Evolutionary conservation across 2,329 filamentous ascomycete genomes (phyloP), one percentile per base, ranked within the genome.

Genomic region (Aureobasidium sp.): DNA sequence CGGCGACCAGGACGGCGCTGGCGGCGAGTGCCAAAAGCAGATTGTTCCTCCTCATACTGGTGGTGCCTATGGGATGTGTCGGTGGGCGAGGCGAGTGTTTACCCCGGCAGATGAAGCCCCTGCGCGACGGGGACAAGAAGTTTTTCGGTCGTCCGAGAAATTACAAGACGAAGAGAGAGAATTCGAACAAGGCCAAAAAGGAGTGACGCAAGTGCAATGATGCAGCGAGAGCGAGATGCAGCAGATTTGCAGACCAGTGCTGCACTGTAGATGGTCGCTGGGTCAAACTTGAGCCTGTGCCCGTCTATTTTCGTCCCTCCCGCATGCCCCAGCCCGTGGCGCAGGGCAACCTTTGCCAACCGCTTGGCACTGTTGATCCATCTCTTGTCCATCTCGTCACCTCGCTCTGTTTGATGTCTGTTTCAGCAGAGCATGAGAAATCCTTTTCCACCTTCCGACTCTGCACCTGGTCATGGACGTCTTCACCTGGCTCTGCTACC

Each of bases 401-500:
- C 6, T 22, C 31, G 5, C 20, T 27, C 5, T 25, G 39, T 44
- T 29, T 45, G n/a, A 45, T 17, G 11, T 57, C 27, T 22, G 41
- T 45, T 45, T 57, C 29, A 45, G 34, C 57, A 45, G 57, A 60
- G 44, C 57, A 68, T 75, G 62, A 75, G 75, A 65, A 91, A 87
- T n/a, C 90, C 91, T 9, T 96, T 95, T 71, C 85, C 88, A 55
- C 79, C 84, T 57, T 89, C 89, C 31, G 82, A 87, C 42, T 89
- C 89, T 27, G 80, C 81, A 59, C 84, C 92, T 25, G 94, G 94
- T 62, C 82, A 90, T 71, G 94, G 94, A 64, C 82, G 81, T 66
- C 88, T 97, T 67, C 81, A 91, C 59, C 85, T 91, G 62, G 84
- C 84, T 22, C 77, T 89, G 6, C 81, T 92, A 11, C 90, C 92